Percentiles rank a stretch among this genome's conserved stretches.
These are phyloP conservation scores for Blastobotrys malaysiensis DNA, from an alignment of 1,139 yeast species.

Conservation along the genomic window DNA sequence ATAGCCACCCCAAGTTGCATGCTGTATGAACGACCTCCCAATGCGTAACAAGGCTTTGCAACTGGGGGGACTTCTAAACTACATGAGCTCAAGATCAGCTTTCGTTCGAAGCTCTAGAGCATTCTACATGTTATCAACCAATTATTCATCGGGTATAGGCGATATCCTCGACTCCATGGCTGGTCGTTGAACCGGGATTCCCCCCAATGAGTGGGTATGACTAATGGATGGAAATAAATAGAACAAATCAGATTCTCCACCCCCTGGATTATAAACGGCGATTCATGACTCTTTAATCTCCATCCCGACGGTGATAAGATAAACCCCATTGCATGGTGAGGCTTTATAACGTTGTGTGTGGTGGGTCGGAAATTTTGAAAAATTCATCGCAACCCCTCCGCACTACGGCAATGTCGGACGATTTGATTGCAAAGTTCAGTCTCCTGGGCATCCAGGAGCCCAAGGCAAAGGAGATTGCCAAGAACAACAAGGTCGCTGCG, in stretches of 20 bases:
- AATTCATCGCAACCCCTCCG: slow-evolving; percentile 2
- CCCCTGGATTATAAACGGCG: no score
- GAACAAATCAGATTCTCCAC: background rate
- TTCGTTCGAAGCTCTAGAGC: no score
- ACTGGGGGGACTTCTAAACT: no score
- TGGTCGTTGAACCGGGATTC: no score
- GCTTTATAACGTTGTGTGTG: background rate
- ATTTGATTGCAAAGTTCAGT: slow-evolving; percentile 44
- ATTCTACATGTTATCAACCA: no score
- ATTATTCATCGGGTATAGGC: no score
- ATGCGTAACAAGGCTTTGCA: no score
- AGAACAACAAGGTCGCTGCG: slow-evolving; percentile 76
- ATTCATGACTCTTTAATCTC: background rate
- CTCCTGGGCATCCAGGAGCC: slow-evolving; percentile 51
- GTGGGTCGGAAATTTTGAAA: background rate
- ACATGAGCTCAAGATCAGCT: no score
- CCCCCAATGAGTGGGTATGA: background rate
- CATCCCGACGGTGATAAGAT: background rate
- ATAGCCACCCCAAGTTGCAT: no score
- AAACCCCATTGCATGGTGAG: background rate
- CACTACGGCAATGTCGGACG: slow-evolving; percentile 21
- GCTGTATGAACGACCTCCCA: no score
- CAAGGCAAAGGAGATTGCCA: slow-evolving; percentile 54
- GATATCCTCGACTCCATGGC: no score
- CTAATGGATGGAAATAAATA: background rate